Percentiles rank a stretch among this genome's conserved stretches.
Evolutionary conservation across 2,329 filamentous ascomycete species (phyloP).

Genomic region (Fusarium sulawesiense): DNA sequence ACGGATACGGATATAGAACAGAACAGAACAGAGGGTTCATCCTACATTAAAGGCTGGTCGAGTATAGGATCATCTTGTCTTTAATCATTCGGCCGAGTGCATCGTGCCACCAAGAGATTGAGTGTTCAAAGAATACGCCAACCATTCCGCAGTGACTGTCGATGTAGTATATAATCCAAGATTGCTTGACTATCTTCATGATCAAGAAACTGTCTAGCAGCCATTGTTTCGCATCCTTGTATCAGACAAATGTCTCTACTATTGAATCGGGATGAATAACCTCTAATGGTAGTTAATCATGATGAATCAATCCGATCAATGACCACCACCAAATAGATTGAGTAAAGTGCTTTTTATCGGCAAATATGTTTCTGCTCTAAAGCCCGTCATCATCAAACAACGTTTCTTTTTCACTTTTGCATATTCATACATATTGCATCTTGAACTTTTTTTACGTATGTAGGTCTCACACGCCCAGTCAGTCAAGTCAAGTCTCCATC

Average conservation of each 20-base stretch:
- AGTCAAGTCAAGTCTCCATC: slow-evolving; percentile 16
- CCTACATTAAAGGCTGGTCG: background rate
- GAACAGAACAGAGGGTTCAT: background rate
- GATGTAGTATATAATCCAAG: slow-evolving; percentile 20
- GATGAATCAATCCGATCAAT: slow-evolving; percentile 6
- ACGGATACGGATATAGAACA: slow-evolving; percentile 1
- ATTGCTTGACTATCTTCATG: slow-evolving; percentile 6
- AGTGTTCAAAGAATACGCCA: slow-evolving; percentile 5
- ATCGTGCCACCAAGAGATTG: slow-evolving; percentile 13
- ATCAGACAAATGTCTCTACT: slow-evolving; percentile 26
- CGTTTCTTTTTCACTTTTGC: slow-evolving; percentile 4
- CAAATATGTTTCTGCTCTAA: slow-evolving; percentile 20
- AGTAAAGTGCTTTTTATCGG: slow-evolving; percentile 7
- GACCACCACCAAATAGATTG: background rate
- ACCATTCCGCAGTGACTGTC: slow-evolving; percentile 9
- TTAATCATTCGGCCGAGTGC: slow-evolving; percentile 12
- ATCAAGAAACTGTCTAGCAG: background rate
- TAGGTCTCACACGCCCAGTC: slow-evolving; percentile 36
- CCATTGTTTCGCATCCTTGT: slow-evolving; percentile 17
- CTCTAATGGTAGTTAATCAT: background rate
- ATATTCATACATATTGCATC: slow-evolving; percentile 7
- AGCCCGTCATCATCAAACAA: slow-evolving; percentile 25
- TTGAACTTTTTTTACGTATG: slow-evolving; percentile 16
- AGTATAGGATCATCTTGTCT: slow-evolving; percentile 1
- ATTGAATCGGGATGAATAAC: slow-evolving; percentile 2